A percentile compares a stretch with the other conserved stretches of the same genome.
phyloP scores from a whole-genome alignment of 2,329 filamentous ascomycete species.

The Coniochaeta prunicola region DNA sequence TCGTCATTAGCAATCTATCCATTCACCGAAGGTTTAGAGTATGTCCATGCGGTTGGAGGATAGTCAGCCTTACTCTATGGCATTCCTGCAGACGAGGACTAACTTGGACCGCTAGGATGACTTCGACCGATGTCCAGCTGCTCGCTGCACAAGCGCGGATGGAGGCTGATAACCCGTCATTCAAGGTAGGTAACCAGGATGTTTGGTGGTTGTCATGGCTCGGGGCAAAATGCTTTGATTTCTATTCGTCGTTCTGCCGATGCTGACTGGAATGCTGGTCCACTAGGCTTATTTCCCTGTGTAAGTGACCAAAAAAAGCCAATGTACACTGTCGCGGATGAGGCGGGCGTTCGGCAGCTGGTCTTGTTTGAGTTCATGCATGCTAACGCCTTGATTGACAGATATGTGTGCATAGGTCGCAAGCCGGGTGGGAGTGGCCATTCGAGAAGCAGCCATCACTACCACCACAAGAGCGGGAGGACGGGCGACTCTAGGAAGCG shows the following conservation, averaged over 20 bases:
- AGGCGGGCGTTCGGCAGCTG: neutral
- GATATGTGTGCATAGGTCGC: slow-evolving; percentile 56
- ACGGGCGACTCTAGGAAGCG: slow-evolving; percentile 11
- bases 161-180: slow-evolving; percentile 44
- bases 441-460: slow-evolving; percentile 10
- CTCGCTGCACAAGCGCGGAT: slow-evolving; percentile 47
- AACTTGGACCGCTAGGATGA: slow-evolving; percentile 35
- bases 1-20: slow-evolving; percentile 50
- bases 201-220: neutral
- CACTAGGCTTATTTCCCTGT: slow-evolving; percentile 53
- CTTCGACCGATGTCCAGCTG: slow-evolving; percentile 48
- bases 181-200: slow-evolving; percentile 46
- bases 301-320: slow-evolving; percentile 30
- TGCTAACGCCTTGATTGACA: slow-evolving; percentile 18
- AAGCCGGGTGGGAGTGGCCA: slow-evolving; percentile 35
- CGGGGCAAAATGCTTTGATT: neutral
- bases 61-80: too few species aligned
- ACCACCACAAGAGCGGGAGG: slow-evolving; percentile 9
- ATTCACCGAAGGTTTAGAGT: slow-evolving; percentile 43
- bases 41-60: slow-evolving; percentile 17
- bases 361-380: neutral
- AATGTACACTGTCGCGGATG: neutral
- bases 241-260: neutral
- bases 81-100: neutral
- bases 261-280: neutral